Base-by-base conservation (phyloP, 1,139 yeast genomes). In the Suzukiozyma palmioleophila region DNA sequence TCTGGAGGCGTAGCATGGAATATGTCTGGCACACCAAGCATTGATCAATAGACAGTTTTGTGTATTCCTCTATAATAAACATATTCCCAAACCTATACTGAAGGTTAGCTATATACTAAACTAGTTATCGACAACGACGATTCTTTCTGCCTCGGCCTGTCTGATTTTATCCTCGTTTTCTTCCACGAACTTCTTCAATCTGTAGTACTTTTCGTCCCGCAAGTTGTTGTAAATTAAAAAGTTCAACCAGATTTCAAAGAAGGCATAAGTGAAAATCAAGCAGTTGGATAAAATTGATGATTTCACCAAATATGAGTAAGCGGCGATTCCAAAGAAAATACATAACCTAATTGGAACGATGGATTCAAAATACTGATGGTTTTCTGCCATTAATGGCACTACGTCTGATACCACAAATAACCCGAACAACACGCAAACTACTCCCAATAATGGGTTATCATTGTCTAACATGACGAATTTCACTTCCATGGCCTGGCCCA, bases 211-310 rank as follows among this genome's bases (percentile, higher is more conserved):
- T 53, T 81, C 92, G 43, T 84, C 90, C 49, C 81, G 74, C 47
- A 84, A 64, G 37, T 82, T 73, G 53, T 74, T 77, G 57, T 70
- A 83, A 36, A 81, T 72, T 50, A 83, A 63, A 46, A 82, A 79
- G 50, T 82, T 81, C 52, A 80, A 64, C 90, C 90, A 84, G 26
- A 83, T 70, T 54, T 84, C 94, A 46, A 77, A 56, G 50, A 83
- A 81, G n/a, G 79, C 59, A 54, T 75, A 83, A 2, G 76, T 66
- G 47, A 83, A 80, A 2, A 81, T 75, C 35, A 79, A 66, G 53
- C 79, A 81, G 59, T 82, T 83, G 51, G 83, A 79, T 16, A 82
- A 40, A 28, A 64, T 60, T 12, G 71, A 57, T 39, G 69, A 66
- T 15, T 64, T 64, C 21, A 63, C 63, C 31, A 69, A 44, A 56